Conservation (phyloP, 257 asterid species). For the Nicotiana obtusifolia region DNA sequence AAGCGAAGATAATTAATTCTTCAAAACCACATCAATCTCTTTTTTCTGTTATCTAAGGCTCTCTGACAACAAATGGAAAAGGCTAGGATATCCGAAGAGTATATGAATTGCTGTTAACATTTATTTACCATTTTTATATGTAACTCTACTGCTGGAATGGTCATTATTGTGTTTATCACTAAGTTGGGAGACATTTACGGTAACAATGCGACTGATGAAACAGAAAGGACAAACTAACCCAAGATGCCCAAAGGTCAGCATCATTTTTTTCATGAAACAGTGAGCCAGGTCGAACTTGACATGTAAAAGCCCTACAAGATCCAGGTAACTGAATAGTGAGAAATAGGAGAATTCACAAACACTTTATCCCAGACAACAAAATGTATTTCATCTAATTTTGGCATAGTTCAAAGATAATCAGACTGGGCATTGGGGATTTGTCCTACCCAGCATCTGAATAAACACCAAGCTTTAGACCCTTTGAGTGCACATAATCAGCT, state of each 20-base stretch:
- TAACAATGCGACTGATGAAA: not conserved
- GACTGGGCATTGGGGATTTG: constrained; percentile 9
- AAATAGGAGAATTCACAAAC: constrained; percentile 4
- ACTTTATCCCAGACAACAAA: not conserved
- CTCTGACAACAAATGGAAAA: not conserved
- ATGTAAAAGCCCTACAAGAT: constrained; percentile 59
- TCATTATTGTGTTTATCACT: not conserved
- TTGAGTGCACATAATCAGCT: constrained; percentile 84
- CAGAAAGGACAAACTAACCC: constrained; percentile 57
- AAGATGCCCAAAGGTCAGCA: constrained; percentile 77
- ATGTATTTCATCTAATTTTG: not conserved
- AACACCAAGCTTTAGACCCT: constrained; percentile 90
- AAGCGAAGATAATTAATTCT: not conserved
- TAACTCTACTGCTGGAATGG: not conserved
- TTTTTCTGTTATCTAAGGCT: not conserved
- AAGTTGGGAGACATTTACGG: not conserved
- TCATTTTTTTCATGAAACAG: constrained; percentile 77
- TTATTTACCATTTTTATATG: not conserved
- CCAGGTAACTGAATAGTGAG: constrained; percentile 15
- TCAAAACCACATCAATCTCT: not conserved
- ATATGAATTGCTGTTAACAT: not conserved
- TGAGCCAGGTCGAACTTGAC: constrained; percentile 93
- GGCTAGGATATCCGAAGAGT: not conserved
- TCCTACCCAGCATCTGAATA: constrained; percentile 99
- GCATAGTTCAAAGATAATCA: not conserved